phyloP scores from a whole-genome alignment of 805 yeast species.

The Debaryomyces prosopidis region DNA sequence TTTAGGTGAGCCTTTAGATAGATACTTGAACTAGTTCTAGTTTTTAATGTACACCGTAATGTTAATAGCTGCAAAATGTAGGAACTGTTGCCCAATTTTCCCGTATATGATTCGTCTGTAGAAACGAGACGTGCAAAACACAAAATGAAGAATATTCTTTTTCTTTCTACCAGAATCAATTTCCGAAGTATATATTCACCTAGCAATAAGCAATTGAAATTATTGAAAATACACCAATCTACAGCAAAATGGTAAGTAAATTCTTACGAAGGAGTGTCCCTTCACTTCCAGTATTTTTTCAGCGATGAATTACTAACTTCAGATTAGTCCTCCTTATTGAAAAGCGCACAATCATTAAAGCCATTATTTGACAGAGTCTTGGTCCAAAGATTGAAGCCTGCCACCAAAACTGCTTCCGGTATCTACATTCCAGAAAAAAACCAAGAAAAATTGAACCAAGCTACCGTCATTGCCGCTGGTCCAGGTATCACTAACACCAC shows the following conservation, averaged over 20 bases:
- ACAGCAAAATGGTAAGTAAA: neutral
- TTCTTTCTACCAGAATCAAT: neutral
- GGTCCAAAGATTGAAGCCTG: conserved; percentile 92
- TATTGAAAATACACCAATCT: neutral
- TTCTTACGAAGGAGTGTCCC: neutral
- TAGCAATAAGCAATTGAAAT: neutral
- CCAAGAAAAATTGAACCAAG: conserved; percentile 91
- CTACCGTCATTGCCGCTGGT: conserved; percentile 89
- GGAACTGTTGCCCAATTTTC: neutral
- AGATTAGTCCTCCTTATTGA: conserved; percentile 52
- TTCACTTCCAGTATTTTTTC: neutral
- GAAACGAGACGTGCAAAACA: neutral
- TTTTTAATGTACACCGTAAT: neutral
- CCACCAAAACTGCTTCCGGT: conserved; percentile 89
- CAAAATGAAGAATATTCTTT: neutral
- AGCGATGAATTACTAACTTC: conserved; percentile 9
- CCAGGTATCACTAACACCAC: conserved; percentile 82
- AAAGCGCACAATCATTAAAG: conserved; percentile 81
- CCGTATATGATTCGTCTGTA: neutral
- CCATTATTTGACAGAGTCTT: conserved; percentile 96
- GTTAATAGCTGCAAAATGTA: neutral
- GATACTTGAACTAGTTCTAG: conserved; percentile 55
- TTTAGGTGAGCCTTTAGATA: conserved; percentile 91
- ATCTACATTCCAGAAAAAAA: conserved; percentile 94
- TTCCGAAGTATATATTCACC: neutral